Evolutionary conservation across 768 basidiomycete genomes (phyloP).

Genomic region (Pleurotus platypus): DNA sequence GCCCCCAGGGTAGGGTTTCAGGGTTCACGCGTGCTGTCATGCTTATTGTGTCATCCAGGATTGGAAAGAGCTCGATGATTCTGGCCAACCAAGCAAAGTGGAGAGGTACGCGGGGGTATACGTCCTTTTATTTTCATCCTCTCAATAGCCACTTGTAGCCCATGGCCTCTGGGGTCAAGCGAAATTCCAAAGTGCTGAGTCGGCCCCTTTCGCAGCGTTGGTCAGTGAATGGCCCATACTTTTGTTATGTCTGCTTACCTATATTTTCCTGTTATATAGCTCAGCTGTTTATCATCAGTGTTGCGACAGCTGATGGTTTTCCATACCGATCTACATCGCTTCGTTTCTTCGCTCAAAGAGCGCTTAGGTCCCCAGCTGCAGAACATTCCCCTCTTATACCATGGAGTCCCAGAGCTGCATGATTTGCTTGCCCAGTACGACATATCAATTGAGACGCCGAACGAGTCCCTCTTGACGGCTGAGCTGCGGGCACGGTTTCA

Average conservation of each 20-base stretch:
- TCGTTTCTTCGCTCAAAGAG: constrained; percentile 54
- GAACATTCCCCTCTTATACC: constrained; percentile 67
- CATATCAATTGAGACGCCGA: constrained; percentile 45
- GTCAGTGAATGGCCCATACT: constrained; percentile 27
- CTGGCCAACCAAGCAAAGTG: constrained; percentile 70
- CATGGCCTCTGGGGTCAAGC: constrained; percentile 78
- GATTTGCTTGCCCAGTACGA: constrained; percentile 59
- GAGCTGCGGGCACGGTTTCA: constrained; percentile 72
- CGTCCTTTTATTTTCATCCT: not conserved
- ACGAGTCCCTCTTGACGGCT: constrained; percentile 50
- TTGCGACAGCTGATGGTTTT: constrained; percentile 74
- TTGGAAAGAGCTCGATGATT: constrained; percentile 76
- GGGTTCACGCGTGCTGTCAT: not conserved
- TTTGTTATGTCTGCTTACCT: not conserved
- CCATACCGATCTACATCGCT: constrained; percentile 64
- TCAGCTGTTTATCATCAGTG: constrained; percentile 67
- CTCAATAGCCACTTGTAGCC: constrained; percentile 25
- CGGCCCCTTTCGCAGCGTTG: constrained; percentile 67
- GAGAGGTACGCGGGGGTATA: constrained; percentile 42
- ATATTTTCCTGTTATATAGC: constrained; percentile 27
- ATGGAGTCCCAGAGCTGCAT: constrained; percentile 65
- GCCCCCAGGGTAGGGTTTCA: constrained; percentile 49
- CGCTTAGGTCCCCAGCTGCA: constrained; percentile 67
- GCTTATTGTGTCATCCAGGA: constrained; percentile 26
- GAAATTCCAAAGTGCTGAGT: constrained; percentile 62